These are phyloP conservation scores for Zasmidium citrigriseum DNA, from an alignment of 2,329 filamentous ascomycete genomes.

Conservation along the genomic window DNA sequence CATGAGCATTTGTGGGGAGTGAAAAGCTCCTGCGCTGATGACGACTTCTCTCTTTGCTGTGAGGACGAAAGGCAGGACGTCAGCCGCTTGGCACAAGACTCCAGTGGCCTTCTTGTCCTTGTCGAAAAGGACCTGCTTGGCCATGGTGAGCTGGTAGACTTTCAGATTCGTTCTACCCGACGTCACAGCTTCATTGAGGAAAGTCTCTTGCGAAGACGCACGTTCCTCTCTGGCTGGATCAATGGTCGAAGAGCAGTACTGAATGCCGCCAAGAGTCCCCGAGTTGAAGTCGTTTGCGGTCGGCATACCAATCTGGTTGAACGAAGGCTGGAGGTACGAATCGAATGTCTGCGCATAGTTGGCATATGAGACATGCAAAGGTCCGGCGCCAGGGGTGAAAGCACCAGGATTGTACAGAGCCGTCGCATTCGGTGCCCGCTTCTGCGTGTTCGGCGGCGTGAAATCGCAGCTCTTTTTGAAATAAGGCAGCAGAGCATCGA, in stretches of 20 bases:
- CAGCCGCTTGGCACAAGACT: slow-evolving; percentile 16
- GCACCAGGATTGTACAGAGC: slow-evolving; percentile 10
- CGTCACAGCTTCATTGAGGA: slow-evolving; percentile 29
- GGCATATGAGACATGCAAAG: slow-evolving; percentile 37
- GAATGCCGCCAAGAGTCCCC: slow-evolving; percentile 17
- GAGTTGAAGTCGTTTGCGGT: slow-evolving; percentile 16
- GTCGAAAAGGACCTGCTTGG: slow-evolving; percentile 32
- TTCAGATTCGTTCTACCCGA: slow-evolving; percentile 30
- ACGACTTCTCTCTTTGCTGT: slow-evolving; percentile 45
- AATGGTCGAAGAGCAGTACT: slow-evolving; percentile 20
- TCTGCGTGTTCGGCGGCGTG: slow-evolving; percentile 17
- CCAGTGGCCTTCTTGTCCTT: slow-evolving; percentile 29
- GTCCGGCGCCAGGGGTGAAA: slow-evolving; percentile 26
- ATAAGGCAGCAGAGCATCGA: slow-evolving; percentile 30
- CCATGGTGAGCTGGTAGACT: slow-evolving; percentile 34
- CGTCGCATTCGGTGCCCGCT: slow-evolving; percentile 12
- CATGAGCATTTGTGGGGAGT: slow-evolving; percentile 66
- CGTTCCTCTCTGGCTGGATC: slow-evolving; percentile 21
- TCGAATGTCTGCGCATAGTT: slow-evolving; percentile 20
- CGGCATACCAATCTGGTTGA: slow-evolving; percentile 18
- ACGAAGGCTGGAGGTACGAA: slow-evolving; percentile 10
- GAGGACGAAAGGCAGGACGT: slow-evolving; percentile 16
- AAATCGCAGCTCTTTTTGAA: slow-evolving; percentile 28
- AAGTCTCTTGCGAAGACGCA: slow-evolving; percentile 27
- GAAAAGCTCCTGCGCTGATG: slow-evolving; percentile 58